These are phyloP conservation scores for Hyaloscypha finlandica DNA, from an alignment of 495 filamentous ascomycete species.

Conservation along the genomic window DNA sequence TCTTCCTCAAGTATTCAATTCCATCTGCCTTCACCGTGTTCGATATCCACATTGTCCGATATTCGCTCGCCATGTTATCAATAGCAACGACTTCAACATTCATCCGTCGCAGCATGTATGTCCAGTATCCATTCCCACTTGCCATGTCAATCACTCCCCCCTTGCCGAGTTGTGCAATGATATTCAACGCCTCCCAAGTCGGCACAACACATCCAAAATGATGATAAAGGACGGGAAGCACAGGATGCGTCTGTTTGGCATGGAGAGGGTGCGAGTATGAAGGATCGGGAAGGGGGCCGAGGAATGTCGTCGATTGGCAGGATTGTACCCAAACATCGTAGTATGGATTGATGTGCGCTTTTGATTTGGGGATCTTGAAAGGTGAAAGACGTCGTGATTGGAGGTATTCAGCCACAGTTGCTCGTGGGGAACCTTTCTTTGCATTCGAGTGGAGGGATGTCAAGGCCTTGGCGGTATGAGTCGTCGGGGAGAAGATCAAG, in stretches of 20 bases:
- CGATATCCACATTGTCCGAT: constrained; percentile 59
- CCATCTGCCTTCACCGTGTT: constrained; percentile 56
- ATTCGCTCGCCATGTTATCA: constrained; percentile 56
- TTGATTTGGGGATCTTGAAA: constrained; percentile 42
- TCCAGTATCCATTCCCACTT: constrained; percentile 65
- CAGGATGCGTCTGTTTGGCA: constrained; percentile 50
- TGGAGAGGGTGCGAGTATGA: constrained; percentile 27
- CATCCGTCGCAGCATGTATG: constrained; percentile 53
- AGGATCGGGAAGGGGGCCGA: constrained; percentile 17
- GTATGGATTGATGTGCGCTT: constrained; percentile 55
- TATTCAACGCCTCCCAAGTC: constrained; percentile 51
- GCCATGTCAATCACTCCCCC: constrained; percentile 53
- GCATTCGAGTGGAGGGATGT: constrained; percentile 57
- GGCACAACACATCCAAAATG: constrained; percentile 67
- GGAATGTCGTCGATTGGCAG: constrained; percentile 34
- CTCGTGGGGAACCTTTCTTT: constrained; percentile 55
- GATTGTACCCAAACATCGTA: constrained; percentile 55
- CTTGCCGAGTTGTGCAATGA: constrained; percentile 45
- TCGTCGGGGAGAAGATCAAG: constrained; percentile 54
- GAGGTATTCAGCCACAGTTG: constrained; percentile 50
- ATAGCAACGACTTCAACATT: constrained; percentile 44
- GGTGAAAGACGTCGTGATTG: constrained; percentile 39
- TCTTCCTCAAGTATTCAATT: constrained; percentile 41
- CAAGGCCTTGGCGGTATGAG: constrained; percentile 52
- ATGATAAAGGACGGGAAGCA: constrained; percentile 65